Base-by-base conservation (phyloP, 192 early-diverging fungal species). In the Backusella macrospora region DNA sequence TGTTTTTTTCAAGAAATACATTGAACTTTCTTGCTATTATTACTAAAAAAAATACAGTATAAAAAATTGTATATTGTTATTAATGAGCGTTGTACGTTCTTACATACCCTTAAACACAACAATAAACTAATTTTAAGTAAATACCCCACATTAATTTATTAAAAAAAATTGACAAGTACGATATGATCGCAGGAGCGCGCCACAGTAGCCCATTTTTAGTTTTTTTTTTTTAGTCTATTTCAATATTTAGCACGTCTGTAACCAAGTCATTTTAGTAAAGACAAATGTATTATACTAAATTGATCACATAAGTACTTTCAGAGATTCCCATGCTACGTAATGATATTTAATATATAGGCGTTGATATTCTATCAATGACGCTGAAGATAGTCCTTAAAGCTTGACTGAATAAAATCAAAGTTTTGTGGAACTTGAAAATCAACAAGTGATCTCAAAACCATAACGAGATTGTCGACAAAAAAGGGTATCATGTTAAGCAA, bases 71-170 rank as follows among this genome's bases (percentile, higher is more conserved):
- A 43, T 43, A 0, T 9, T 43, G 0, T 43, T 43, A 43, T 13
- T 59, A 23, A 59, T 59, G 52, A 26, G n/a, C 52, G 52, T 59
- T 59, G 52, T 59, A 59, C 52, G 52, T 59, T 59, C 21, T 59
- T 59, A 59, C 21, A 23, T 59, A 59, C 26, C 52, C 52, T 10
- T 12, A 46, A 26, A 59, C 26, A 23, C 21, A 59, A 59, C 26
- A 59, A 59, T 59, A 59, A 59, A 59, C 10, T 59, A 23, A 21
- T 59, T 59, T 59, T 26, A 59, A 26, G 10, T 12, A 18, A 21
- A 21, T 59, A 9, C 4, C 52, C 10, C 23, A 23, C 21, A 8
- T 59, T 43, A n/a, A n/a, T n/a, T 59, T 26, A 21, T 34, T 34
- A 1, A 1, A 34, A 34, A 34, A 5, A 59, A 59, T 59, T 59